Evolutionary conservation across 768 basidiomycete genomes (phyloP).

Genomic region (Leucosporidium yakuticum): DNA sequence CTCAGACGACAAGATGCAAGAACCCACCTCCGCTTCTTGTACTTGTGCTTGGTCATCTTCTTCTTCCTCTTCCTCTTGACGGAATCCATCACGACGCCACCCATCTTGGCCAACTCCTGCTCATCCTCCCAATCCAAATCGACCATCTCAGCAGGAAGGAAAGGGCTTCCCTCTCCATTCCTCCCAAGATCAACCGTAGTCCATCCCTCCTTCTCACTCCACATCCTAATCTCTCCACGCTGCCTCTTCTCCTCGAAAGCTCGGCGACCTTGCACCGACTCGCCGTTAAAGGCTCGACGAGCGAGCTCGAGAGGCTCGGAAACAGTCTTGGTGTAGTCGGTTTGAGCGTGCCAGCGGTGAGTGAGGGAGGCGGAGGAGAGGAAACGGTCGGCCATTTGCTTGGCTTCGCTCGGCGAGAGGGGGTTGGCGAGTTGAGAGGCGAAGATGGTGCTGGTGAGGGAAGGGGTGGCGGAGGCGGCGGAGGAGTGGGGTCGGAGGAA

Average conservation of each 20-base stretch:
- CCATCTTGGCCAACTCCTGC: background rate
- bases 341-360: constrained; percentile 13
- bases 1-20: background rate
- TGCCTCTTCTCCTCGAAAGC: background rate
- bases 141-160: constrained; percentile 30
- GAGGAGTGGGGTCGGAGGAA: constrained; percentile 21
- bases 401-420: constrained; percentile 23
- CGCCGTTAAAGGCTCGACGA: constrained; percentile 4
- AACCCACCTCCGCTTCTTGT: constrained; percentile 29
- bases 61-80: constrained; percentile 30
- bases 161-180: constrained; percentile 8
- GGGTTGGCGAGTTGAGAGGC: constrained; percentile 21
- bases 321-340: constrained; percentile 3
- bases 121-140: constrained; percentile 17
- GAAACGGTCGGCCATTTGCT: constrained; percentile 25
- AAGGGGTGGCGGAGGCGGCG: background rate
- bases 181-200: constrained; percentile 5
- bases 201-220: constrained; percentile 25
- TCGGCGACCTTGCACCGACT: background rate
- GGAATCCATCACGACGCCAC: constrained; percentile 23
- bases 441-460: constrained; percentile 15
- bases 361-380: constrained; percentile 20
- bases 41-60: constrained; percentile 30
- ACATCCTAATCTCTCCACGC: constrained; percentile 23
- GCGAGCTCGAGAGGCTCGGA: constrained; percentile 24